Base-by-base conservation (phyloP, 257 asterid species). In the Plantago ovata region DNA sequence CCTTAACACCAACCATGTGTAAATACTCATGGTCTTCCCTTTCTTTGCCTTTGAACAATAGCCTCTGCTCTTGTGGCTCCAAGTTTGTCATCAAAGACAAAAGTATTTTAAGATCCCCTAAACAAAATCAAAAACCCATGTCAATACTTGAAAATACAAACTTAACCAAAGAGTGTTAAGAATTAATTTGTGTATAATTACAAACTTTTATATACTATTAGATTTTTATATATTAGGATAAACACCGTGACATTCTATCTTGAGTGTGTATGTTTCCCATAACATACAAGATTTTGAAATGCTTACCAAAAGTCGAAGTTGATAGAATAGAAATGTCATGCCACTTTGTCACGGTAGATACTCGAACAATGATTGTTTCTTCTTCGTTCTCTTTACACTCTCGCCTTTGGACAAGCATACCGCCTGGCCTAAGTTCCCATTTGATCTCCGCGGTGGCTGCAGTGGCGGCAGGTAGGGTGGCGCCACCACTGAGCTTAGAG, bases 371-470 rank as follows among this genome's bases (percentile, higher is more conserved):
- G 81, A 81, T 54, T 14, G 41, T 33, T 52, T 83, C 84, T 0
- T 53, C 76, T 15, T 39, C 61, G 39, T 68, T 66, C 39, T 69
- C 73, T 13, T 68, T 64, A 56, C 38, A 76, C 15, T 79, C 90
- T 69, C 96, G 65, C 46, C 70, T 88, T 47, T 88, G 96, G 7
- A 88, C 96, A 12, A 88, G 77, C 96, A 88, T 88, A 55, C 96
- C 96, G 0, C 96, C 96, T 0, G 96, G 96, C 50, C 96, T 76
- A 6, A 85, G 49, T 40, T 88, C 95, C 96, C 95, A 88, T 51
- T 79, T 83, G 56, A 85, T 88, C 61, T 88, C 87, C 0, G 71
- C 66, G 18, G 40, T 33, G 28, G 59, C 49, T 46, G 64, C 61
- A 5, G 9, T 51, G 63, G 63, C 22, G 28, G 44, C 57, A 13